Evolutionary conservation across 495 filamentous ascomycete species (phyloP).

Genomic region (Penicillium simplicissimum): DNA sequence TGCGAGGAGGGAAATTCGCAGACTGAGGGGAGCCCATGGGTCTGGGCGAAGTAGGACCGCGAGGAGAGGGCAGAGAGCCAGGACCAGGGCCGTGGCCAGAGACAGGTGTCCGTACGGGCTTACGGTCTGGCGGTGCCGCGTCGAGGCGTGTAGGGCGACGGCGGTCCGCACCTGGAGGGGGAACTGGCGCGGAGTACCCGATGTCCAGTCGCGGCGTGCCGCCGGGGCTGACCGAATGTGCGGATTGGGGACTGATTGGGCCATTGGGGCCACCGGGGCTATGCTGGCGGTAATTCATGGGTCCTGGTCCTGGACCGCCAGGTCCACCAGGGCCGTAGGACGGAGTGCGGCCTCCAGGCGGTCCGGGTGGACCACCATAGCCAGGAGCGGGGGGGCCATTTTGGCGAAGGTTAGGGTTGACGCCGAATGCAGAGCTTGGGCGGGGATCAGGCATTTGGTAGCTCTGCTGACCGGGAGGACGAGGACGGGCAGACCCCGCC

Average conservation of each 20-base stretch:
- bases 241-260: conserved; percentile 32
- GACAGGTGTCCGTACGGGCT: conserved; percentile 37
- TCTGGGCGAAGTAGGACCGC: conserved; percentile 32
- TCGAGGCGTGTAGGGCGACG: conserved; percentile 39
- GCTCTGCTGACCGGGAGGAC: conserved; percentile 67
- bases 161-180: conserved; percentile 39
- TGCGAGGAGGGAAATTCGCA: conserved; percentile 33
- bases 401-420: conserved; percentile 55
- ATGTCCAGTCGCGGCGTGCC: conserved; percentile 51
- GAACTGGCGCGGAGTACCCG: conserved; percentile 55
- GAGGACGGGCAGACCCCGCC: conserved; percentile 44
- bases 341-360: conserved; percentile 16
- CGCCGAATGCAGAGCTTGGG: conserved; percentile 67
- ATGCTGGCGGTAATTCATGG: conserved; percentile 44
- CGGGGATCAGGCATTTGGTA: conserved; percentile 49
- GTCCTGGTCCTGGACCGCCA: background rate
- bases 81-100: conserved; percentile 18
- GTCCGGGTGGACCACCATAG: conserved; percentile 33
- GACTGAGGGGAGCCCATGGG: conserved; percentile 35
- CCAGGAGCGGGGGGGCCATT: conserved; percentile 32
- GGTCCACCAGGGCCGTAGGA: conserved; percentile 22
- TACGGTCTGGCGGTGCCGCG: conserved; percentile 36
- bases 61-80: conserved; percentile 27
- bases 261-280: conserved; percentile 33
- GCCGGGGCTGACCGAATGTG: conserved; percentile 25